These are phyloP conservation scores for Erysimum cheiri DNA, from an alignment of 441 rosid species.

Conservation along the genomic window DNA sequence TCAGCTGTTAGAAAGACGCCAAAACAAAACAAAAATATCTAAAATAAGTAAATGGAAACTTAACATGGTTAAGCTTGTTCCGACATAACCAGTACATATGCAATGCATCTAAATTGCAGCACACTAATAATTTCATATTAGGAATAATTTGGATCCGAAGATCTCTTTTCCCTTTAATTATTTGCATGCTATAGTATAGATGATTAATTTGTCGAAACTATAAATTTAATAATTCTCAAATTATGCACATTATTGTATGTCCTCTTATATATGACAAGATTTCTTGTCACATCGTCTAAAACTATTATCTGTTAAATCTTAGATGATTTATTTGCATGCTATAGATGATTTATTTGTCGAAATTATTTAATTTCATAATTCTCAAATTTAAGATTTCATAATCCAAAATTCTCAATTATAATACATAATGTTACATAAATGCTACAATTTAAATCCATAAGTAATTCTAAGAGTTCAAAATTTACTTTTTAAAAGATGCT, in stretches of 20 bases:
- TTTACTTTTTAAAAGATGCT: neutral
- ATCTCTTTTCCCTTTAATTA: conserved; percentile 35
- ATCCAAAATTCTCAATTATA: neutral
- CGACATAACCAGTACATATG: conserved; percentile 33
- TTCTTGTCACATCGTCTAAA: neutral
- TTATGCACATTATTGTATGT: neutral
- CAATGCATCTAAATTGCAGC: conserved; percentile 38
- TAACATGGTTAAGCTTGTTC: neutral
- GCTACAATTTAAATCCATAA: neutral
- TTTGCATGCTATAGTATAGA: conserved; percentile 17
- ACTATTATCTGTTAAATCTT: neutral
- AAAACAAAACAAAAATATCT: neutral
- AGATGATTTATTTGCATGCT: conserved; percentile 19
- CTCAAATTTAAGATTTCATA: neutral
- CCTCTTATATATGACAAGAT: neutral
- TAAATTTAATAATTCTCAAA: neutral
- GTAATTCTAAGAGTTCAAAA: neutral
- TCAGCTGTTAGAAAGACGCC: conserved; percentile 20
- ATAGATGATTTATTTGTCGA: neutral
- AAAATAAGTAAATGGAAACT: neutral
- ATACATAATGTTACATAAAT: neutral
- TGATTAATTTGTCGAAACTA: conserved; percentile 1
- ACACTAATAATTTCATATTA: conserved; percentile 26
- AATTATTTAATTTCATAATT: neutral
- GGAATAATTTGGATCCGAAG: conserved; percentile 22